Base-by-base conservation (phyloP, 192 early-diverging fungal genomes). In the Funneliformis geosporum region DNA sequence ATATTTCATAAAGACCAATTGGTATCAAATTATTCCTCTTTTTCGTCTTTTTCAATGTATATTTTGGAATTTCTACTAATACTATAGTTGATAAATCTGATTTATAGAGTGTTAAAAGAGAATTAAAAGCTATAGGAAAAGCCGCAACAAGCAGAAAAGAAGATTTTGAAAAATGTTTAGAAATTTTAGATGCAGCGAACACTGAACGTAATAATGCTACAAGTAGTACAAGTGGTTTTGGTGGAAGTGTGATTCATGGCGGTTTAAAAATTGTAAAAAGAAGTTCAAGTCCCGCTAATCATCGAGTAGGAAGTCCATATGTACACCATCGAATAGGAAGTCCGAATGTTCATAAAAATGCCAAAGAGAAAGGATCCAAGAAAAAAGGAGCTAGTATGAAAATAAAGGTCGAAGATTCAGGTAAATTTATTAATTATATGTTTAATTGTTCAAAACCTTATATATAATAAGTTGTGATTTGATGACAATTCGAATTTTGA, bases 341-440 rank as follows among this genome's bases (percentile, higher is more conserved):
- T 42, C 66, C 66, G 27, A 68, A 39, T 39, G 33, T 68, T 16
- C 33, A 18, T 68, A 68, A 68, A 42, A 68, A 55, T 55, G 14
- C 66, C 1, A 68, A 68, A 68, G 66, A 68, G 33, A 68, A 68
- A 68, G 66, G 66, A 18, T 68, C 66, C 5, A 68, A 68, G 33
- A 68, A 68, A 68, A 68, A 39, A 39, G 66, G 66, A 39, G 27
- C 66, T 11, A 68, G 12, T 6, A 39, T 68, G 5, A 68, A 68
- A 39, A 8, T 68, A 38, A 68, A 68, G 40, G 21, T 14, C 4
- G 66, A 68, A 18, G 66, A 68, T 39, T 68, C 66, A 68, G 66
- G 66, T 68, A 11, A 67, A 18, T 64, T 64, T 3, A 64, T 33
- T 16, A 18, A 27, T 64, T 64, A 12, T 27, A 64, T 28, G 23